phyloP scores from a whole-genome alignment of 2,329 filamentous ascomycete species.

The Colletotrichum liaoningense region DNA sequence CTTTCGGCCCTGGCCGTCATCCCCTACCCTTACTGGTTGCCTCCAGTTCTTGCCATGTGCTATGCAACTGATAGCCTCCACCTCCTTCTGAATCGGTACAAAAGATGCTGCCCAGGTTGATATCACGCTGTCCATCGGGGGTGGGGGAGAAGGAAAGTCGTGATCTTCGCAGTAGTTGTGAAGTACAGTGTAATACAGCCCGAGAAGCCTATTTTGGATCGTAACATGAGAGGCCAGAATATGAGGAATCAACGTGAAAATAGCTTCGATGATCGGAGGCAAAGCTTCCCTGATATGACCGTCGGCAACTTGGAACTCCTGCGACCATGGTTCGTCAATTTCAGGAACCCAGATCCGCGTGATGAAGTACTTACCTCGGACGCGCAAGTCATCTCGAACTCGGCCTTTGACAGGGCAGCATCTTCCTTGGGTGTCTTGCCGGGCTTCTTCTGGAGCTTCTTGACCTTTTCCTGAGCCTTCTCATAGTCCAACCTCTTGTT shows the following conservation, averaged over 20 bases:
- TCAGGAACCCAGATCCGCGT: too few species aligned
- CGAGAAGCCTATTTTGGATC: conserved; percentile 82
- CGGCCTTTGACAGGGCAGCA: conserved; percentile 74
- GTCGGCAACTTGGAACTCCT: conserved; percentile 82
- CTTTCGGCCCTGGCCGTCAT: conserved; percentile 44
- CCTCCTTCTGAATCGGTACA: conserved; percentile 71
- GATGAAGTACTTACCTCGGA: conserved; percentile 64
- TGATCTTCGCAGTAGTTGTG: conserved; percentile 78
- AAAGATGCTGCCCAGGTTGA: conserved; percentile 73
- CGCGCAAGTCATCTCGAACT: conserved; percentile 74
- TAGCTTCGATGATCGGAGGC: conserved; percentile 76
- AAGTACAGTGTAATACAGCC: conserved; percentile 81
- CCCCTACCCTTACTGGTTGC: conserved; percentile 48
- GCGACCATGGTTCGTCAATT: conserved; percentile 5
- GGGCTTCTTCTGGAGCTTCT: conserved; percentile 76
- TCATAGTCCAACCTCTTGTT: conserved; percentile 87
- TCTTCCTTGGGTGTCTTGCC: conserved; percentile 81
- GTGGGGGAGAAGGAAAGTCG: conserved; percentile 77
- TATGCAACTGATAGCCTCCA: conserved; percentile 74
- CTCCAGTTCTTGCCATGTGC: conserved; percentile 75
- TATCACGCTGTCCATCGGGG: conserved; percentile 78
- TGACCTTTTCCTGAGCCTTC: conserved; percentile 77
- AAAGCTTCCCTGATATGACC: conserved; percentile 78
- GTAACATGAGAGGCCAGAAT: conserved; percentile 77
- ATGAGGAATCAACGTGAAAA: conserved; percentile 79